These are phyloP conservation scores for Fusarium guadeloupense DNA, from an alignment of 2,329 filamentous ascomycete genomes.

Conservation along the genomic window DNA sequence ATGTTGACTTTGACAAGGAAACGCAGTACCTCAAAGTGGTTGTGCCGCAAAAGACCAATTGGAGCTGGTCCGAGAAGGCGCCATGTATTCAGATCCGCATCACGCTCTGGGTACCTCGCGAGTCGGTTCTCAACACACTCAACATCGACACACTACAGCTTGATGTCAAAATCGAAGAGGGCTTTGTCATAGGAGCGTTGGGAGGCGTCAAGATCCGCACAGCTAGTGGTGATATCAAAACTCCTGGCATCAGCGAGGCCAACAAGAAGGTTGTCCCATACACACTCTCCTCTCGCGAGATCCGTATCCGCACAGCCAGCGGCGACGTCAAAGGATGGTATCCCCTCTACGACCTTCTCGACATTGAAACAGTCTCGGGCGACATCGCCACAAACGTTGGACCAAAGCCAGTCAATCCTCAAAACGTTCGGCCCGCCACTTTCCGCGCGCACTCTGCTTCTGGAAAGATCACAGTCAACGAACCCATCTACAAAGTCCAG, in stretches of 20 bases:
- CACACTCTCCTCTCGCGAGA: slow-evolving; percentile 53
- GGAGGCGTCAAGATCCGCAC: slow-evolving; percentile 47
- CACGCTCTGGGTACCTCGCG: slow-evolving; percentile 58
- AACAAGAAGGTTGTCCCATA: slow-evolving; percentile 47
- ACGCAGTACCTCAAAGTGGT: slow-evolving; percentile 52
- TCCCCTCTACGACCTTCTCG: slow-evolving; percentile 60
- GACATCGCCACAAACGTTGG: slow-evolving; percentile 52
- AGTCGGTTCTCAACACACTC: slow-evolving; percentile 51
- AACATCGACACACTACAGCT: slow-evolving; percentile 51
- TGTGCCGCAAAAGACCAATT: slow-evolving; percentile 50
- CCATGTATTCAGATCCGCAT: slow-evolving; percentile 60
- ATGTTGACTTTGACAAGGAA: slow-evolving; percentile 46
- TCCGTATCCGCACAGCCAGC: slow-evolving; percentile 54
- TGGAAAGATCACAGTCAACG: slow-evolving; percentile 53
- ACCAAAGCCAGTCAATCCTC: slow-evolving; percentile 51
- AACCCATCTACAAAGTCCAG: slow-evolving; percentile 49
- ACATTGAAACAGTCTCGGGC: slow-evolving; percentile 57
- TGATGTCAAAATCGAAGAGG: slow-evolving; percentile 52
- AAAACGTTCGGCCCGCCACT: slow-evolving; percentile 50
- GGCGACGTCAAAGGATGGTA: slow-evolving; percentile 59
- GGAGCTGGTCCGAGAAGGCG: slow-evolving; percentile 32
- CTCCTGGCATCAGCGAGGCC: slow-evolving; percentile 46
- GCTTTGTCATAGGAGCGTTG: slow-evolving; percentile 49
- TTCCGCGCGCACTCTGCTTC: slow-evolving; percentile 56
- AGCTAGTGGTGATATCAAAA: slow-evolving; percentile 51